phyloP scores from a whole-genome alignment of 208 protist species.

The Zelonia costaricensis region DNA sequence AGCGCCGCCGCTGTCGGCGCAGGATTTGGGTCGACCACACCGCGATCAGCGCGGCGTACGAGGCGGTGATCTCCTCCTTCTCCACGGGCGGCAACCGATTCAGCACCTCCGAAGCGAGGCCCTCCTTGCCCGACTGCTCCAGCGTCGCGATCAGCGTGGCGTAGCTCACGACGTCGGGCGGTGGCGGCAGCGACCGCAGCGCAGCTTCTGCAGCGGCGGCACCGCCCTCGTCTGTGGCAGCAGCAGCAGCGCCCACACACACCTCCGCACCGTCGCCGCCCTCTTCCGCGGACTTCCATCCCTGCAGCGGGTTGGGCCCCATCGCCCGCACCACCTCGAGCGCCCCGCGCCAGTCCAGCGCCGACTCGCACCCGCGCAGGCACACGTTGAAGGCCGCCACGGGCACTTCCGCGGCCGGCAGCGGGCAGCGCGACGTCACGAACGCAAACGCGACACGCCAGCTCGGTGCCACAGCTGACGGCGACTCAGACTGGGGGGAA shows the following conservation, averaged over 20 bases:
- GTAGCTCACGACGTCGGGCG: slow-evolving; percentile 82
- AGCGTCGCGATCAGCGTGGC: slow-evolving; percentile 85
- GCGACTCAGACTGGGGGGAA: too few relatives aligned
- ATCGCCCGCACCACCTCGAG: slow-evolving; percentile 68
- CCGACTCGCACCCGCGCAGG: slow-evolving; percentile 61
- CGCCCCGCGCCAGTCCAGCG: slow-evolving; percentile 65
- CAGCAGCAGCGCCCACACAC: too few relatives aligned
- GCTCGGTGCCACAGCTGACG: not conserved
- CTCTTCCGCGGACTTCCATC: slow-evolving; percentile 23
- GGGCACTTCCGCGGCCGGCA: slow-evolving; percentile 46
- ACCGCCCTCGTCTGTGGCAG: not conserved
- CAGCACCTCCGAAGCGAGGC: slow-evolving; percentile 56
- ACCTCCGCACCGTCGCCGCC: too few relatives aligned
- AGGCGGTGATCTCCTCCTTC: slow-evolving; percentile 83
- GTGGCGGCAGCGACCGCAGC: slow-evolving; percentile 27
- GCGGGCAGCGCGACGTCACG: slow-evolving; percentile 28
- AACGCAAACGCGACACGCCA: slow-evolving; percentile 50
- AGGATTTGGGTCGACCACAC: slow-evolving; percentile 83
- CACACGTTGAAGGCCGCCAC: slow-evolving; percentile 78
- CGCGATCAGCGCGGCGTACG: slow-evolving; percentile 84
- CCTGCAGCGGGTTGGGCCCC: slow-evolving; percentile 76
- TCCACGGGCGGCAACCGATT: slow-evolving; percentile 65
- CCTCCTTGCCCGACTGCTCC: slow-evolving; percentile 74
- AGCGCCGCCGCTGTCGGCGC: slow-evolving; percentile 34
- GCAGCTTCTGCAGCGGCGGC: not conserved